Percentiles rank a stretch among this genome's conserved stretches.
These are phyloP conservation scores for Fraxinus anomala DNA, from an alignment of 257 asterid genomes.

Conservation along the genomic window DNA sequence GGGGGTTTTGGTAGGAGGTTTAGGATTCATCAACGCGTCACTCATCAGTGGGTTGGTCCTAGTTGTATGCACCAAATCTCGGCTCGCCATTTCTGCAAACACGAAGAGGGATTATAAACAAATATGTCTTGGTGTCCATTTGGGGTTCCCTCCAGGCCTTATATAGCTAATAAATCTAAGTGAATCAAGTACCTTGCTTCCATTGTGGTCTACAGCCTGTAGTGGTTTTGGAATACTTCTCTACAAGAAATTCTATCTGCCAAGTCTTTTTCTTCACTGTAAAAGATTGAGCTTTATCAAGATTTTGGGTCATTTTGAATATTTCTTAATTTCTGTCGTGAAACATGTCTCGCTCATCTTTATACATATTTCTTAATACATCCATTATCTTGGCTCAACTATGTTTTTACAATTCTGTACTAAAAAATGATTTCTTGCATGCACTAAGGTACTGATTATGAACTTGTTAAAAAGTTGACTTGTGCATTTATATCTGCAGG, in stretches of 20 bases:
- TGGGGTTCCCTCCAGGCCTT: conserved; percentile 27
- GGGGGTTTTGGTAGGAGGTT: neutral
- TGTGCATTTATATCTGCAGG: too few relatives aligned
- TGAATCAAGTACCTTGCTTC: conserved; percentile 73
- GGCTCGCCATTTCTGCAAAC: conserved; percentile 33
- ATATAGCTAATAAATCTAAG: conserved; percentile 53
- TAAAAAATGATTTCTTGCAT: too few relatives aligned
- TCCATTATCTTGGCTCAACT: conserved; percentile 1
- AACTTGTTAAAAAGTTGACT: too few relatives aligned
- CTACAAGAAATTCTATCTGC: conserved; percentile 1
- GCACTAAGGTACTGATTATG: too few relatives aligned
- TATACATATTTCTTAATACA: conserved; percentile 13
- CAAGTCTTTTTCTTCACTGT: conserved; percentile 21
- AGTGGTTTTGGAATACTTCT: conserved; percentile 50
- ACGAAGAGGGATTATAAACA: neutral
- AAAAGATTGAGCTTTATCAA: conserved; percentile 1
- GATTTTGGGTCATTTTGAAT: neutral
- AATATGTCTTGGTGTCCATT: conserved; percentile 23
- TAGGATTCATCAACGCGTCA: neutral
- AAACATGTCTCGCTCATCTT: conserved; percentile 24
- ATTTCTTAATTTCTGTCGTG: neutral
- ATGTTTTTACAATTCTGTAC: too few relatives aligned
- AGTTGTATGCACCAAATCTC: conserved; percentile 14
- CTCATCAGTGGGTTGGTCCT: conserved; percentile 12
- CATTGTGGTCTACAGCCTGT: conserved; percentile 36